Conservation (phyloP, 306 rosid species). For the Trifolium repens region DNA sequence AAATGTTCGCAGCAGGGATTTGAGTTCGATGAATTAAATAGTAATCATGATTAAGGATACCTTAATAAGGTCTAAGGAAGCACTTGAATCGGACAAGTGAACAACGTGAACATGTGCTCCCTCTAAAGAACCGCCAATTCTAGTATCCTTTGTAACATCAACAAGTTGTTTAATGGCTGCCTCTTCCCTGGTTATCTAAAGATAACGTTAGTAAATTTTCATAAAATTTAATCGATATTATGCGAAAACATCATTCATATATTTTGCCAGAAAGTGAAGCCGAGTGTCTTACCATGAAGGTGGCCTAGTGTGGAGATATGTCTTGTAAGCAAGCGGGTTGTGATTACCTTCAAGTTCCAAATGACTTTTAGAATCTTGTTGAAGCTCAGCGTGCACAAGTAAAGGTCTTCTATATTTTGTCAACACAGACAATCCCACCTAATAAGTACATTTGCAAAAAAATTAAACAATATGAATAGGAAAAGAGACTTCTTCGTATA, state of each 20-base stretch:
- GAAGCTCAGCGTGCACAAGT: slow-evolving; percentile 86
- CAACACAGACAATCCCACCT: slow-evolving; percentile 85
- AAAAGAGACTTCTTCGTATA: slow-evolving; percentile 27
- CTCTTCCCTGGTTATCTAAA: slow-evolving; percentile 74
- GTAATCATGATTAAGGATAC: slow-evolving; percentile 40
- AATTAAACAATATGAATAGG: slow-evolving; percentile 38
- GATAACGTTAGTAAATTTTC: slow-evolving; percentile 15
- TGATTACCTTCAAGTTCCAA: slow-evolving; percentile 46
- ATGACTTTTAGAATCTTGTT: slow-evolving; percentile 52
- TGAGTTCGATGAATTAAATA: neutral
- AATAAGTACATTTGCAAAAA: slow-evolving; percentile 42
- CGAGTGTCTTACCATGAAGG: slow-evolving; percentile 74
- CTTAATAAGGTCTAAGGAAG: slow-evolving; percentile 84
- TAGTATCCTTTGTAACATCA: slow-evolving; percentile 73
- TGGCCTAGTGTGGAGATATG: slow-evolving; percentile 84
- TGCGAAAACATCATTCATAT: slow-evolving; percentile 17
- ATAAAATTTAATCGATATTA: slow-evolving; percentile 10
- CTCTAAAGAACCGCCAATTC: slow-evolving; percentile 71
- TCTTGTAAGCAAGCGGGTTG: slow-evolving; percentile 64
- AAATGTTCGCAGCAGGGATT: neutral
- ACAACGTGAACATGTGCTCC: slow-evolving; percentile 97
- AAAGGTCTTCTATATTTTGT: slow-evolving; percentile 88
- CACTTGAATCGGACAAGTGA: slow-evolving; percentile 90
- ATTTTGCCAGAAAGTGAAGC: slow-evolving; percentile 27
- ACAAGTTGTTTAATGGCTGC: slow-evolving; percentile 83